Percentiles rank a stretch among this genome's conserved stretches.
Evolutionary conservation across 1,284 basidiomycete species (phyloP).

Genomic region (Rhodotorula sp.): DNA sequence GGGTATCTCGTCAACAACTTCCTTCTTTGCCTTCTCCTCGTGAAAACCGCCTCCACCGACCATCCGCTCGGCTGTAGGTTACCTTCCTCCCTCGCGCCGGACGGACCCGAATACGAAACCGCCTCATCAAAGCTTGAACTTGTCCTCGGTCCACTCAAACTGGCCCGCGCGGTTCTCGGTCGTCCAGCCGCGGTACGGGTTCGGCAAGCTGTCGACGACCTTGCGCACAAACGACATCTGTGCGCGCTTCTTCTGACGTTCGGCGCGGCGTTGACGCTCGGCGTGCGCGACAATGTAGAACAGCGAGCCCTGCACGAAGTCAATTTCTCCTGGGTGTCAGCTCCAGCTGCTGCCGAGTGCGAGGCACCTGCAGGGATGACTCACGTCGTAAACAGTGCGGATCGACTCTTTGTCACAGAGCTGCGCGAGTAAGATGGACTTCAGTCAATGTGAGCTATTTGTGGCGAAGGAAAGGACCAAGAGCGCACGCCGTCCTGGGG

Average conservation of each 20-base stretch:
- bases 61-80: no score
- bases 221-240: constrained; percentile 7
- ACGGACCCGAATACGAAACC: neutral
- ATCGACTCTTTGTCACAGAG: constrained; percentile 33
- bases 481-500: constrained; percentile 24
- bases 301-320: constrained; percentile 19
- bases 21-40: neutral
- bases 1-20: neutral
- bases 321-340: neutral
- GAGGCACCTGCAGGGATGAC: neutral
- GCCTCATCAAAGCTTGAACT: neutral
- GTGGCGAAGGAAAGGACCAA: neutral
- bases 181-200: constrained; percentile 21
- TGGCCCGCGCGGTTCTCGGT: constrained; percentile 33
- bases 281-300: constrained; percentile 27
- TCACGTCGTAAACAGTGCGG: constrained; percentile 30
- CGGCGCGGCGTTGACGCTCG: constrained; percentile 20
- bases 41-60: no score
- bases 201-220: constrained; percentile 11
- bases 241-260: constrained; percentile 8
- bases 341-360: neutral
- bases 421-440: neutral
- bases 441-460: neutral
- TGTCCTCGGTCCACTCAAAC: constrained; percentile 20
- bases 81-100: neutral